Evolutionary conservation across 73 alveolate genomes (phyloP).

Genomic region (Blepharisma japonicum): DNA sequence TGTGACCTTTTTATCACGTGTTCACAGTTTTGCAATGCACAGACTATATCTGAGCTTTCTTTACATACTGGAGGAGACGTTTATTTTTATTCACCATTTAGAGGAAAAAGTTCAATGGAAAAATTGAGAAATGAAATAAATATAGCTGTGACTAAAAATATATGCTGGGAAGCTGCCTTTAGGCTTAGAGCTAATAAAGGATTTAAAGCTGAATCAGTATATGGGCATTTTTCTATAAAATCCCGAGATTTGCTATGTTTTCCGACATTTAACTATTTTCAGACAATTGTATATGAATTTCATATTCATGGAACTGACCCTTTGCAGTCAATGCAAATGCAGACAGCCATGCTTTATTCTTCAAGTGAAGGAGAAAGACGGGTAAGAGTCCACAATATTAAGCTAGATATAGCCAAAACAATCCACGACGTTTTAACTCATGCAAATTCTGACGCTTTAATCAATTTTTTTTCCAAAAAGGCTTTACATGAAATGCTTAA

Average conservation of each 20-base stretch:
- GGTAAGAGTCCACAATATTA: constrained; percentile 83
- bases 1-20: constrained; percentile 65
- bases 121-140: constrained; percentile 65
- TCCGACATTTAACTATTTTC: background rate
- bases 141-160: constrained; percentile 59
- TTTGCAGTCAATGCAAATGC: constrained; percentile 64
- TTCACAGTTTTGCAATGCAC: constrained; percentile 64
- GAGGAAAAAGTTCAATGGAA: constrained; percentile 47
- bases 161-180: constrained; percentile 89
- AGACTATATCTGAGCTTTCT: constrained; percentile 75
- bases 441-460: constrained; percentile 25
- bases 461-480: background rate
- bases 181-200: constrained; percentile 83
- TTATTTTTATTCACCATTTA: constrained; percentile 78
- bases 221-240: constrained; percentile 61
- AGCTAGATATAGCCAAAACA: constrained; percentile 21
- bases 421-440: background rate
- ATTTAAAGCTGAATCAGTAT: constrained; percentile 38
- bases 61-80: constrained; percentile 79
- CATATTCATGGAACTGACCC: background rate
- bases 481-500: background rate
- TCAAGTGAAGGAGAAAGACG: constrained; percentile 90
- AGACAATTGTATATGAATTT: background rate
- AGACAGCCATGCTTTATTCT: constrained; percentile 87
- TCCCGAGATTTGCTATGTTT: constrained; percentile 31